Percentiles rank a stretch among this genome's conserved stretches.
These are phyloP conservation scores for Lipomyces mesembrius DNA, from an alignment of 805 yeast species.

Conservation along the genomic window DNA sequence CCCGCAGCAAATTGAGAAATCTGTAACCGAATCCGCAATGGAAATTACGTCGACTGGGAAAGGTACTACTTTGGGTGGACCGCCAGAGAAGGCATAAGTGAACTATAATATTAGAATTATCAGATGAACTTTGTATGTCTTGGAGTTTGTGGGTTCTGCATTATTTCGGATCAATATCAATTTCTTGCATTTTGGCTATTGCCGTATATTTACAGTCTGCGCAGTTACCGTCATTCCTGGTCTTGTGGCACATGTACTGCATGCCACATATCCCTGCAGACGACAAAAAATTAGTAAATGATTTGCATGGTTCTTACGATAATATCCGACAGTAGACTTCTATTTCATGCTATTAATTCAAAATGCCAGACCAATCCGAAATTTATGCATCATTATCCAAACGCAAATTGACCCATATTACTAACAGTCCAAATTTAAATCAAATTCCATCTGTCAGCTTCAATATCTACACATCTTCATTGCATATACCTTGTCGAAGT, in stretches of 20 bases:
- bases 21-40: slow-evolving; percentile 50
- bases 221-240: no score
- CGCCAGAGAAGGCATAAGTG: slow-evolving; percentile 42
- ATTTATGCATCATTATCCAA: neutral
- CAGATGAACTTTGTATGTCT: neutral
- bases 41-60: slow-evolving; percentile 57
- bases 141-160: neutral
- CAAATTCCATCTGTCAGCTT: neutral
- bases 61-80: slow-evolving; percentile 87
- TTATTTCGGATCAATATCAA: slow-evolving; percentile 6
- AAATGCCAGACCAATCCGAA: neutral
- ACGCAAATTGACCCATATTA: neutral
- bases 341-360: neutral
- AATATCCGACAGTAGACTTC: neutral
- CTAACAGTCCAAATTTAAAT: neutral
- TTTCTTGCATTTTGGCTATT: neutral
- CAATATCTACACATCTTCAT: neutral
- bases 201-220: neutral
- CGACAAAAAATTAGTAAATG: neutral
- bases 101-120: neutral
- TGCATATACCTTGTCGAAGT: neutral
- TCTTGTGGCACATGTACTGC: no score
- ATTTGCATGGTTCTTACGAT: no score
- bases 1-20: neutral
- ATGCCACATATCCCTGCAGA: neutral